These are phyloP conservation scores for Nevesoporus exiguus DNA, from an alignment of 768 basidiomycete genomes.

Conservation along the genomic window DNA sequence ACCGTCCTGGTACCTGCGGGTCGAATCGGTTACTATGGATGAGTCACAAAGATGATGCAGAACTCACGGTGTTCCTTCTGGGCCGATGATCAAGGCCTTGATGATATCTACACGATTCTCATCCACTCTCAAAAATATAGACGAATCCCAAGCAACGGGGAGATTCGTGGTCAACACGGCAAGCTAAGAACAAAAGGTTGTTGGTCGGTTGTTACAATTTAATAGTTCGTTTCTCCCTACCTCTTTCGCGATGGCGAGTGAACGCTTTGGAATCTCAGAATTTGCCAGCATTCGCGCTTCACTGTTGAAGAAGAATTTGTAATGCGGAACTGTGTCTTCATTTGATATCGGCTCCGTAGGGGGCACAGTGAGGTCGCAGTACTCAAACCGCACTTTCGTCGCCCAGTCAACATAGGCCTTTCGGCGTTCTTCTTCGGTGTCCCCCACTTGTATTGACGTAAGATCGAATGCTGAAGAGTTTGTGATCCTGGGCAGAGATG, in stretches of 20 bases:
- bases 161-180: constrained; percentile 91
- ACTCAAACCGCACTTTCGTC: constrained; percentile 76
- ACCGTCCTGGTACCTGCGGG: constrained; percentile 78
- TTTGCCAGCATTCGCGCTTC: constrained; percentile 82
- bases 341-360: constrained; percentile 29
- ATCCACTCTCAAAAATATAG: constrained; percentile 89
- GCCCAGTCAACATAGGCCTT: constrained; percentile 86
- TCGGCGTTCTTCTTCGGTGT: constrained; percentile 62
- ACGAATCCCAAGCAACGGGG: constrained; percentile 94
- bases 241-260: constrained; percentile 94
- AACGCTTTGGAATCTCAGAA: constrained; percentile 87
- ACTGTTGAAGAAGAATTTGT: constrained; percentile 78
- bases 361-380: constrained; percentile 76
- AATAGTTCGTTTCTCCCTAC: constrained; percentile 34
- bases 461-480: constrained; percentile 47
- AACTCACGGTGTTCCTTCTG: constrained; percentile 88
- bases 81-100: constrained; percentile 89
- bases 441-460: constrained; percentile 36
- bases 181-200: constrained; percentile 48
- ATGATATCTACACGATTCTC: constrained; percentile 90
- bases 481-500: constrained; percentile 70
- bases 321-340: constrained; percentile 61
- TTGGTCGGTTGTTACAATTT: constrained; percentile 3
- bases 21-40: constrained; percentile 4
- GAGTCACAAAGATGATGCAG: neutral